Base-by-base conservation (phyloP, 73 alveolate species). In the Loxodes magnus region DNA sequence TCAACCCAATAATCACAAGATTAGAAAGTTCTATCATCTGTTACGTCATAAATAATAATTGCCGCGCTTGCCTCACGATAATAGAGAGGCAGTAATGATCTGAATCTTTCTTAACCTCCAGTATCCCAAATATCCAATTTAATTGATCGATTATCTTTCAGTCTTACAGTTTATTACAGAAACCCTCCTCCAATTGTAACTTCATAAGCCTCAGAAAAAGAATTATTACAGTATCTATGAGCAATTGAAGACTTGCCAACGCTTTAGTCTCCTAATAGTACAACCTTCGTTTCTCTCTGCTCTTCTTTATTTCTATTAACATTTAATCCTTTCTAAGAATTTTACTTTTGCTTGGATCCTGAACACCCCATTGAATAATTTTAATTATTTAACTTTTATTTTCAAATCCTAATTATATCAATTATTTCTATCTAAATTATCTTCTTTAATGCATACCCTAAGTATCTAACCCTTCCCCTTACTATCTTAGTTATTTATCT, bases 181-280 rank as follows among this genome's bases (percentile, higher is more conserved):
- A 55, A 76, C 6, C 81, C 78, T 17, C 82, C 90, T 15, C 86
- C 90, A 42, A 76, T 65, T 22, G 90, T 76, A 33, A 43, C 57
- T 33, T 43, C 64, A 37, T 70, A 52, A 25, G 55, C 27, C 26
- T 35, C 74, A 35, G 36, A 55, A 28, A 76, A 71, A 38, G 21
- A 34, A 29, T 71, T 68, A 5, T 24, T 43, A 25, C 64, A 51
- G 43, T 35, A 76, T 22, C 90, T 36, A 21, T 58, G 55, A 3
- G 77, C 81, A 20, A 74, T 54, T 22, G 77, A 67, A 3, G 88
- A 60, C 35, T 74, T 74, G 14, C 88, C 88, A 14, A 74, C 88
- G 1, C 69, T 65, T 35, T 60, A 69, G 25, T 55, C 67, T 4
- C 88, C 88, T 16, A 74, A 37, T 15, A 74, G 49, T 14, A 74